phyloP scores from a whole-genome alignment of 768 basidiomycete species.

The Lentinula sp. region DNA sequence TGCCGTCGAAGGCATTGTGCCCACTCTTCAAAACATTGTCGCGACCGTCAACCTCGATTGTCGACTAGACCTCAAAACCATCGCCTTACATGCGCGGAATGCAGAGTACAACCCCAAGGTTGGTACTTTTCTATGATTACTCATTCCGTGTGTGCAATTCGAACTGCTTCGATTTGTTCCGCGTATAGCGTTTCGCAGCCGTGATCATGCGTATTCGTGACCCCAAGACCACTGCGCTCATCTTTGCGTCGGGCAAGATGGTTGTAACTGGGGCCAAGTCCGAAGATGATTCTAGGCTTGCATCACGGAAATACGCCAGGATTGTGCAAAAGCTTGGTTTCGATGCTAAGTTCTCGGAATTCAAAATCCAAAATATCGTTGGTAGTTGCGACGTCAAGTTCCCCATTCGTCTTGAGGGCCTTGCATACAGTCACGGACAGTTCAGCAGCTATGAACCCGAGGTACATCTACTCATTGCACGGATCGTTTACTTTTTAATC shows the following conservation, averaged over 20 bases:
- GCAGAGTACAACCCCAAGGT: conserved; percentile 99
- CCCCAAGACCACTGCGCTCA: conserved; percentile 98
- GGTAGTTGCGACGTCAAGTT: conserved; percentile 98
- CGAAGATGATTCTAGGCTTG: conserved; percentile 94
- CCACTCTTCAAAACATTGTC: conserved; percentile 99
- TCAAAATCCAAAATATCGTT: conserved; percentile 99
- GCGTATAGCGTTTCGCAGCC: conserved; percentile 94
- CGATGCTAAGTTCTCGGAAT: conserved; percentile 98
- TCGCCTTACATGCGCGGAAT: conserved; percentile 94
- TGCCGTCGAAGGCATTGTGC: conserved; percentile 95
- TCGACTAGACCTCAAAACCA: conserved; percentile 95
- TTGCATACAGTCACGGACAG: conserved; percentile 96
- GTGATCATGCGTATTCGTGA: conserved; percentile 99
- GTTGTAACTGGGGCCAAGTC: conserved; percentile 99
- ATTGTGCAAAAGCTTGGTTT: conserved; percentile 99
- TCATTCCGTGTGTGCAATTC: conserved; percentile 43
- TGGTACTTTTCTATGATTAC: conserved; percentile 40
- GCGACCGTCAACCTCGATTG: conserved; percentile 98
- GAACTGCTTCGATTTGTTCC: conserved; percentile 56
- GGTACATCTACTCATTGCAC: conserved; percentile 41
- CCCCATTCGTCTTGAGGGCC: conserved; percentile 94
- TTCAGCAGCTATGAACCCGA: conserved; percentile 98
- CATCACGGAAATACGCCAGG: conserved; percentile 97
- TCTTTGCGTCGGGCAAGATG: conserved; percentile 99
- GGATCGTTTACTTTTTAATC: conserved; percentile 5